A percentile compares a stretch with the other conserved stretches of the same genome.
phyloP scores from a whole-genome alignment of 257 asterid species.

The Petunia axillaris region DNA sequence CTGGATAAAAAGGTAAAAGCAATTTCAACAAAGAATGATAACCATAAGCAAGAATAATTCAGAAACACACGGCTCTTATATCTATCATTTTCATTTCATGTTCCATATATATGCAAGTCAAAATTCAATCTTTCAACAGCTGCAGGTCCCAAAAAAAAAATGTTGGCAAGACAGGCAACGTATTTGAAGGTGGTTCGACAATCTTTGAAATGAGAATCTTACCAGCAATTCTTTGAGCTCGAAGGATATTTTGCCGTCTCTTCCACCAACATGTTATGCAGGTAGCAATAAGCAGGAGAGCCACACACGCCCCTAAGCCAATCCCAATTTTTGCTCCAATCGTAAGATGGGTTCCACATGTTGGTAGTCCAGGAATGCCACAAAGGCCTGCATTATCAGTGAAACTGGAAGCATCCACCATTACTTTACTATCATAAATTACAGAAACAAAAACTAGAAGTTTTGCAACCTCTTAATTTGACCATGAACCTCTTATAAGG shows the following conservation, averaged over 20 bases:
- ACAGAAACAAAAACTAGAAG: constrained; percentile 23
- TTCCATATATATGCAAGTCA: neutral
- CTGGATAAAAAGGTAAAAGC: constrained; percentile 39
- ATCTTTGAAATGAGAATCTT: constrained; percentile 22
- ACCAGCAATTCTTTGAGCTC: constrained; percentile 91
- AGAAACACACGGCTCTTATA: neutral
- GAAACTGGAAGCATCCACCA: constrained; percentile 61
- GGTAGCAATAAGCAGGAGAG: constrained; percentile 57
- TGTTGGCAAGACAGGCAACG: neutral
- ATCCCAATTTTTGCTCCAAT: constrained; percentile 77
- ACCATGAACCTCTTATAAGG: neutral
- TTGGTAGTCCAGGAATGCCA: constrained; percentile 84
- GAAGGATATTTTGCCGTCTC: constrained; percentile 85
- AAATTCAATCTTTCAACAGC: neutral
- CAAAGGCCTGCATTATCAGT: constrained; percentile 95
- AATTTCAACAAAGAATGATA: neutral
- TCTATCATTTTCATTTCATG: too few relatives aligned
- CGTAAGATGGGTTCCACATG: constrained; percentile 84
- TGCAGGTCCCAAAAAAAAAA: neutral
- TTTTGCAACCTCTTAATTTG: neutral
- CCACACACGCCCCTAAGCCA: constrained; percentile 59
- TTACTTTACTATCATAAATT: constrained; percentile 11
- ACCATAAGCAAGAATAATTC: neutral
- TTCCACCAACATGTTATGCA: constrained; percentile 95
- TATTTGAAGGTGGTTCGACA: neutral